Evolutionary conservation across 2,329 filamentous ascomycete species (phyloP), one percentile per base, ranked within the genome.

Genomic region (Neurospora sp.): DNA sequence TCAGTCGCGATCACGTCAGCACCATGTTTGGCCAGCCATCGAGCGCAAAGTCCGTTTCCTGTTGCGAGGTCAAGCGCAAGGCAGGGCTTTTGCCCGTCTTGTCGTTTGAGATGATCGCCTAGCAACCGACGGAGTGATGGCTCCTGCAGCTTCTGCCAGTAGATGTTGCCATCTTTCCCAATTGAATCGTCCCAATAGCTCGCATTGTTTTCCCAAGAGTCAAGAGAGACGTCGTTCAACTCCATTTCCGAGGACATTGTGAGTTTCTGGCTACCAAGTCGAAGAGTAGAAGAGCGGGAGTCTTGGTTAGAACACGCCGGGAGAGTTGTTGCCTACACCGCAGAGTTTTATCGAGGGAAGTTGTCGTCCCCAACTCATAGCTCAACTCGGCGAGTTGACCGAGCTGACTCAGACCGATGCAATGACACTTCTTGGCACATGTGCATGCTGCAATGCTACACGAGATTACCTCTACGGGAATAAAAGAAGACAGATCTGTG

Each of bases 41-140:
- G 80, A 17, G 83, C 82, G 19, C 81, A 80, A 36, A 85, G 79
- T 33, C 83, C 83, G 70, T 84, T 85, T 46, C 83, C 83, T 0
- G 82, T 84, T 3, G 83, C 82, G n/a, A 86, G 77, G 69, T 85
- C 83, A 6, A 85, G 77, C 0, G 81, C 81, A 6, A 74, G 74
- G 67, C 80, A 75, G 4, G 4, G 11, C 10, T 12, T 2, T 23
- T 52, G 10, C 0, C 74, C 76, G 0, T 68, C 65, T 33, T 40
- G 52, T 11, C 33, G 19, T 6, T 66, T 12, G 8, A 73, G 71
- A 15, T 74, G 70, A 15, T 76, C 71, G 1, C 72, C 70, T 0
- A 82, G 74, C 37, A 85, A 75, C 4, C 79, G 77, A 15, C 76
- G 67, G 1, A 85, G 78, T 1, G 75, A 77, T 0, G 83, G 83